Conservation (phyloP, 2,329 filamentous ascomycete genomes). For the Fusarium xyrophilum region DNA sequence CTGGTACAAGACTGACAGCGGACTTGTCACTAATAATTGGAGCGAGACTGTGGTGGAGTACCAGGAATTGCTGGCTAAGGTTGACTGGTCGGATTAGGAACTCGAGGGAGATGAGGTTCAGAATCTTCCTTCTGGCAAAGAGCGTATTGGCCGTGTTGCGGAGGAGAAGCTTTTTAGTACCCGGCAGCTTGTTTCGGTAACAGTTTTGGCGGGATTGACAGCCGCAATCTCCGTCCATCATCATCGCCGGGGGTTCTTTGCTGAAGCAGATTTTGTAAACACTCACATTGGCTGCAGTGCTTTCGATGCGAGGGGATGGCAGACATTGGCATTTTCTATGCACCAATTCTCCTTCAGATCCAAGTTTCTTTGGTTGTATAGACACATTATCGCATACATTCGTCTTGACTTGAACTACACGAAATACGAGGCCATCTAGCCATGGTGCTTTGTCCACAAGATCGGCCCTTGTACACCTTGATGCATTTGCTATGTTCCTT, state of each 20-base stretch:
- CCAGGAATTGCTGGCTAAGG: neutral
- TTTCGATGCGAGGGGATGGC: accelerated
- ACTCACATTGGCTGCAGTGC: accelerated
- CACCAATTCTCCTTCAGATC: neutral
- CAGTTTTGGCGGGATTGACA: accelerated
- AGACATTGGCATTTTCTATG: accelerated
- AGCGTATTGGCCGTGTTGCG: neutral
- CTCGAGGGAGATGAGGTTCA: accelerated
- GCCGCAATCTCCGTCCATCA: accelerated
- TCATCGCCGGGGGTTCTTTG: neutral
- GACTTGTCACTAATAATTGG: neutral
- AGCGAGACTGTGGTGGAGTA: neutral
- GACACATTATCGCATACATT: too few species aligned
- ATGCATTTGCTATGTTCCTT: neutral
- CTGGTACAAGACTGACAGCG: neutral
- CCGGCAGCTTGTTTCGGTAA: accelerated
- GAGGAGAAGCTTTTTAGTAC: neutral
- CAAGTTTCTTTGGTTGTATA: too few species aligned
- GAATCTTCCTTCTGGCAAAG: accelerated
- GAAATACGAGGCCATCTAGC: too few species aligned
- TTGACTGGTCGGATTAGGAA: neutral
- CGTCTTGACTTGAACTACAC: too few species aligned
- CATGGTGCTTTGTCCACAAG: too few species aligned
- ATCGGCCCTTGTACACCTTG: neutral
- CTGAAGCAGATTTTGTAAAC: neutral